Conservation (phyloP, 169 alveolate species). For the Babesia divergens region DNA sequence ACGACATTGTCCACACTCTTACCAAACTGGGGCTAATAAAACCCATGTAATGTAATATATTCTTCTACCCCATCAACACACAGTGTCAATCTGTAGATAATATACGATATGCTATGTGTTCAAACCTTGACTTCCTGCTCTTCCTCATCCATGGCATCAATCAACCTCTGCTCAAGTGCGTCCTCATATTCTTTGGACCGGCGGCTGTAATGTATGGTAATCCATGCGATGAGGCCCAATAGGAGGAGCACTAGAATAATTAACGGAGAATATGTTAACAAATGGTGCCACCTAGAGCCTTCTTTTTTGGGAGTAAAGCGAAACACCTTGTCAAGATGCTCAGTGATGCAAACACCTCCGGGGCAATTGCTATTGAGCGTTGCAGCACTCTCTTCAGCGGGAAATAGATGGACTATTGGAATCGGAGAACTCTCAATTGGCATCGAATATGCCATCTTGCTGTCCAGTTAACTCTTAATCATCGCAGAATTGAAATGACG, state of each 20-base stretch:
- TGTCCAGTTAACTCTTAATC: neutral
- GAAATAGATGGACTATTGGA: slow-evolving; percentile 4
- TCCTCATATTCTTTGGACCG: slow-evolving; percentile 5
- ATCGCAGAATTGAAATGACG: neutral
- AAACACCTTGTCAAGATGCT: slow-evolving; percentile 2
- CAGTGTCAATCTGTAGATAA: neutral
- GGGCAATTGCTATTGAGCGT: neutral
- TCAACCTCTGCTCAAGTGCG: slow-evolving; percentile 25
- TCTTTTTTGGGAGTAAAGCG: slow-evolving; percentile 7
- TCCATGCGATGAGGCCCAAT: neutral
- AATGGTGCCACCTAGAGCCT: neutral
- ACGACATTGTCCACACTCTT: slow-evolving; percentile 32
- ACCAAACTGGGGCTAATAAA: neutral
- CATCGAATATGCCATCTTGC: slow-evolving; percentile 3
- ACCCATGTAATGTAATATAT: neutral
- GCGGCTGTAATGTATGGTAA: neutral
- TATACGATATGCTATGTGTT: neutral
- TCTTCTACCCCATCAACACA: neutral
- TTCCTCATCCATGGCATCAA: slow-evolving; percentile 15
- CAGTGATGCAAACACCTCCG: slow-evolving; percentile 4
- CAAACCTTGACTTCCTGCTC: slow-evolving; percentile 9
- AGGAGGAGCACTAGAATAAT: neutral
- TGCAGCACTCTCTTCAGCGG: neutral
- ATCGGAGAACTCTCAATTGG: slow-evolving; percentile 3
- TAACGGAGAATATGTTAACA: neutral